These are phyloP conservation scores for Pittosporum tobira DNA, from an alignment of 129 eudicot species.

Conservation along the genomic window DNA sequence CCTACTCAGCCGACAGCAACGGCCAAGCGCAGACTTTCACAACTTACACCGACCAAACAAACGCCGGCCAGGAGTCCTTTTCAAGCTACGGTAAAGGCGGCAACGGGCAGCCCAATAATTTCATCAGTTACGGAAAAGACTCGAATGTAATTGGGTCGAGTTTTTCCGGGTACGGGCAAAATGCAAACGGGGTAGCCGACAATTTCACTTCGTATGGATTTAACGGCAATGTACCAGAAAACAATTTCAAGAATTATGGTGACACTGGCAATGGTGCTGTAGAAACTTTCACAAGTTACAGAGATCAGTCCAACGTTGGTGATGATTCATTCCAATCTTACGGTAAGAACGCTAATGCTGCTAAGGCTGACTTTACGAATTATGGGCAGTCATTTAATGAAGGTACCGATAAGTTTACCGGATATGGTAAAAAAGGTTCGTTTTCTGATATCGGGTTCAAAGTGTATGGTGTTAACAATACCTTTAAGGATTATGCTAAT, in stretches of 20 bases:
- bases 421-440: conserved; percentile 33
- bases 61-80: conserved; percentile 9
- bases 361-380: conserved; percentile 21
- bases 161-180: conserved; percentile 34
- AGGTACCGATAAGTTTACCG: conserved; percentile 40
- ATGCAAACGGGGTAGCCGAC: conserved; percentile 26
- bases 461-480: conserved; percentile 35
- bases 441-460: conserved; percentile 24
- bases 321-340: conserved; percentile 27
- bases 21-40: conserved; percentile 12
- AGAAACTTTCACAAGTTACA: conserved; percentile 9
- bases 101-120: not conserved
- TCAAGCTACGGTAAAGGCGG: conserved; percentile 16
- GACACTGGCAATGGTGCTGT: conserved; percentile 1
- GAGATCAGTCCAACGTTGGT: conserved; percentile 13
- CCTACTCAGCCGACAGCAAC: conserved; percentile 15
- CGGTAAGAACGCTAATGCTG: conserved; percentile 30
- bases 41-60: not conserved
- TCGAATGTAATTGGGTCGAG: conserved; percentile 3
- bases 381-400: conserved; percentile 39
- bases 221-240: conserved; percentile 32
- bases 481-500: conserved; percentile 38
- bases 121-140: conserved; percentile 14
- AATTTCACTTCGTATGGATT: conserved; percentile 34
- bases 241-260: conserved; percentile 23